Evolutionary conservation across 1,284 basidiomycete species (phyloP).

Genomic region (Cutaneotrichosporon arboriforme): DNA sequence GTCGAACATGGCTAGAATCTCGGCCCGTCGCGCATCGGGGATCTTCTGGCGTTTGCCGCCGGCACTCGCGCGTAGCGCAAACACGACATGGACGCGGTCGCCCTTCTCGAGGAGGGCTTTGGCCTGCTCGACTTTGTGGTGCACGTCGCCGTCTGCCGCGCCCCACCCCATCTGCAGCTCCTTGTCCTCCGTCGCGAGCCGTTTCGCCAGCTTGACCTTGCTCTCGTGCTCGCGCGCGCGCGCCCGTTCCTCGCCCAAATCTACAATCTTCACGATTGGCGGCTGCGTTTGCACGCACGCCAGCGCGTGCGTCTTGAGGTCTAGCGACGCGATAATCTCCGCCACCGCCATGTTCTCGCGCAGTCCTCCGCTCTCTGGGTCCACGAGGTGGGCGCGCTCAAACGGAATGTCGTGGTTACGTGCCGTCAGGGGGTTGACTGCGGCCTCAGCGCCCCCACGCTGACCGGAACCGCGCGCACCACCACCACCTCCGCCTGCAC

Average conservation of each 20-base stretch:
- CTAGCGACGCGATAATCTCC: conserved; percentile 15
- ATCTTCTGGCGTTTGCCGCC: conserved; percentile 4
- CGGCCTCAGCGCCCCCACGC: neutral
- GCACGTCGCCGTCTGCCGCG: conserved; percentile 34
- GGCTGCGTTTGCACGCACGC: conserved; percentile 26
- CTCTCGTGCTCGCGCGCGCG: conserved; percentile 25
- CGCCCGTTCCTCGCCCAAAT: conserved; percentile 22
- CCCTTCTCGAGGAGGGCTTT: conserved; percentile 33
- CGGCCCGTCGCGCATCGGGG: conserved; percentile 38
- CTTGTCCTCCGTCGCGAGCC: conserved; percentile 36
- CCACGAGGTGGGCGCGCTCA: conserved; percentile 35
- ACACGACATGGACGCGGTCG: conserved; percentile 41
- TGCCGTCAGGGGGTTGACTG: neutral
- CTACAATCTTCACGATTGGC: conserved; percentile 39
- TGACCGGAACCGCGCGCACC: too few relatives aligned
- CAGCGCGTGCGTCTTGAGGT: too few relatives aligned
- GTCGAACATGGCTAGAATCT: conserved; percentile 53
- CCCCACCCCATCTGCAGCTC: conserved; percentile 45
- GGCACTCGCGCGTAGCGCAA: conserved; percentile 28
- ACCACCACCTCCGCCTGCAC: too few relatives aligned
- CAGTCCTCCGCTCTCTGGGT: neutral
- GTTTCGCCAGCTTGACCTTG: conserved; percentile 22
- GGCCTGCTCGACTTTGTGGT: conserved; percentile 35
- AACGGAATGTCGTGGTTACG: conserved; percentile 30
- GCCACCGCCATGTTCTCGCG: conserved; percentile 8